These are phyloP conservation scores for Trypanosoma conorhini DNA, from an alignment of 208 protist species.

Conservation along the genomic window DNA sequence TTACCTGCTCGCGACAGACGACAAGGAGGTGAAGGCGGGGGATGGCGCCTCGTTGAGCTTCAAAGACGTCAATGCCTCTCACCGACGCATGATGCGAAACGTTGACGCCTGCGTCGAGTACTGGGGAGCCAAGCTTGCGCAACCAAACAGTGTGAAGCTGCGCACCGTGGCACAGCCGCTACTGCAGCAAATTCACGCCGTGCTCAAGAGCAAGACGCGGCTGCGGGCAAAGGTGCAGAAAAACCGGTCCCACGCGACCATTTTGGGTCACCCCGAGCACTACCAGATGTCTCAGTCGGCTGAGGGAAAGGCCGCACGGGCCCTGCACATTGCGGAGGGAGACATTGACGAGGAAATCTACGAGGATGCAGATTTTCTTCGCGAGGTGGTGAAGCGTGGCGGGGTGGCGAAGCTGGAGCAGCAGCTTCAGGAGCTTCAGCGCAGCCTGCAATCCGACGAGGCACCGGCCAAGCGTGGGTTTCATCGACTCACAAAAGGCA, in stretches of 20 bases:
- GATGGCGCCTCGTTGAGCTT: slow-evolving; percentile 13
- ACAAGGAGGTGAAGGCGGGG: slow-evolving; percentile 16
- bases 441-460: slow-evolving; percentile 29
- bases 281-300: slow-evolving; percentile 34
- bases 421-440: slow-evolving; percentile 50
- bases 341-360: slow-evolving; percentile 83
- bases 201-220: slow-evolving; percentile 54
- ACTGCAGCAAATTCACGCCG: slow-evolving; percentile 69
- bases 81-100: slow-evolving; percentile 42
- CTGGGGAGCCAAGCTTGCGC: slow-evolving; percentile 73
- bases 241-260: slow-evolving; percentile 63
- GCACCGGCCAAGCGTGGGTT: slow-evolving; percentile 63
- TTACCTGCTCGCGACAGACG: slow-evolving; percentile 17
- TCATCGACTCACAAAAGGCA: slow-evolving; percentile 81
- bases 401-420: slow-evolving; percentile 66
- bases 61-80: slow-evolving; percentile 30
- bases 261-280: slow-evolving; percentile 78
- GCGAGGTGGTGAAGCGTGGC: slow-evolving; percentile 73
- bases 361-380: slow-evolving; percentile 80
- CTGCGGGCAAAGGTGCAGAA: slow-evolving; percentile 71
- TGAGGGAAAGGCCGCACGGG: slow-evolving; percentile 53
- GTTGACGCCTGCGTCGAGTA: slow-evolving; percentile 60
- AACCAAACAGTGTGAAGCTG: slow-evolving; percentile 59
- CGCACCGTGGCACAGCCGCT: slow-evolving; percentile 73
- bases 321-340: slow-evolving; percentile 68